These are phyloP conservation scores for Nakazawaea molendinolei DNA, from an alignment of 805 yeast species.

Conservation along the genomic window DNA sequence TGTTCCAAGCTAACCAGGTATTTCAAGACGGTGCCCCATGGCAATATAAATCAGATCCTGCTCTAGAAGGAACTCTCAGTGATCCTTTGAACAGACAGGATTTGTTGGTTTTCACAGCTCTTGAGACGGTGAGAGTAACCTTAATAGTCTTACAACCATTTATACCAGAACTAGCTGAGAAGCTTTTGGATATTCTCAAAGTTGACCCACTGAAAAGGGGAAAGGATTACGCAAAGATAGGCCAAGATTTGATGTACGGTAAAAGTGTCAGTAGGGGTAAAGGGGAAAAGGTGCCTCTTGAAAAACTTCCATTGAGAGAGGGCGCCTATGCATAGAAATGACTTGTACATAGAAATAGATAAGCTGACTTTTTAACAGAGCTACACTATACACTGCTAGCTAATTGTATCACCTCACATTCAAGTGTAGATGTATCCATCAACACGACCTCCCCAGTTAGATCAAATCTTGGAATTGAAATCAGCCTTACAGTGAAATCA, in stretches of 20 bases:
- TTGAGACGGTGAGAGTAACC: conserved; percentile 64
- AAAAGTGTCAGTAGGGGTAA: conserved; percentile 27
- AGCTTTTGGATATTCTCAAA: conserved; percentile 55
- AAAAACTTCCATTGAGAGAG: conserved; percentile 16
- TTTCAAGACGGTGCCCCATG: conserved; percentile 76
- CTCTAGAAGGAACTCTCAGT: conserved; percentile 16
- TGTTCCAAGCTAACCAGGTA: conserved; percentile 56
- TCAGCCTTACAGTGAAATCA: conserved; percentile 34
- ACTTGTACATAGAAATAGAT: background rate
- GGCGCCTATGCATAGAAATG: conserved; percentile 12
- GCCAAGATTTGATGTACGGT: conserved; percentile 61
- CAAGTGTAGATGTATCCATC: conserved; percentile 51
- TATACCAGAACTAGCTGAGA: conserved; percentile 56
- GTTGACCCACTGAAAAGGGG: conserved; percentile 40
- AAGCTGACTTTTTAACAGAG: too few relatives aligned
- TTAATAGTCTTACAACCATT: conserved; percentile 67
- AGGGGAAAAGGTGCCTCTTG: conserved; percentile 26
- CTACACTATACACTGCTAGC: too few relatives aligned
- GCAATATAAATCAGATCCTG: conserved; percentile 32
- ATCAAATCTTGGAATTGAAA: conserved; percentile 67
- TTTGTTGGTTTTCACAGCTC: conserved; percentile 52
- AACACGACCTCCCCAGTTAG: conserved; percentile 59
- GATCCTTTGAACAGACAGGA: conserved; percentile 32
- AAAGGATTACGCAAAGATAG: conserved; percentile 39
- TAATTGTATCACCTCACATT: conserved; percentile 43